Base-by-base conservation (phyloP, 441 rosid genomes). In the Eruca vesicaria region DNA sequence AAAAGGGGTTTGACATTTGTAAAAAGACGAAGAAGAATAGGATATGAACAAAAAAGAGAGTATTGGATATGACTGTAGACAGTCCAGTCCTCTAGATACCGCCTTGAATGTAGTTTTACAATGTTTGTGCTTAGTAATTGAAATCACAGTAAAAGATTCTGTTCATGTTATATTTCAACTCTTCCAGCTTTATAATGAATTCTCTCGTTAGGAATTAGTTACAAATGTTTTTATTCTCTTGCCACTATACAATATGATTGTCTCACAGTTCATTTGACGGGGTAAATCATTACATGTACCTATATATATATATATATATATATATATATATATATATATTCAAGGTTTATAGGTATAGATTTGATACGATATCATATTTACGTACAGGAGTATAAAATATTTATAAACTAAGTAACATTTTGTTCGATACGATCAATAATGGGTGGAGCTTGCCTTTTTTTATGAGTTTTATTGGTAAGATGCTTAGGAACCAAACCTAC, bases 401-500 rank as follows among this genome's bases (percentile, higher is more conserved):
- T 18, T 18, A 5, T 33, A 33, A 35, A 33, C 48, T 18, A 10
- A 1, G 9, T 6, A 11, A 19, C 26, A 6, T 35, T 21, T 36
- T 29, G 11, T 20, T 71, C 38, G 66, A 43, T 62, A 11, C 20
- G 58, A 53, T 53, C 58, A 53, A 53, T 19, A 57, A 32, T 43
- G 19, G 33, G 43, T 57, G 19, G 43, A 16, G 11, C 7, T 66
- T 74, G 69, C 61, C 75, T 56, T 69, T 69, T n/a, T 64, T 53
- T 50, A 15, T 15, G 18, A 15, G 19, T 55, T 68, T 21, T 56
- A 31, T 55, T 53, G 75, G 61, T 69, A 63, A 61, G 58, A 69
- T 69, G 74, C 79, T 41, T 6, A 56, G 60, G 53, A 63, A 56
- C 41, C 32, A 74, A 67, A 60, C 36, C 58, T 60, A 58, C 62